phyloP scores from a whole-genome alignment of 129 eudicot species.

The Deinandra increscens region DNA sequence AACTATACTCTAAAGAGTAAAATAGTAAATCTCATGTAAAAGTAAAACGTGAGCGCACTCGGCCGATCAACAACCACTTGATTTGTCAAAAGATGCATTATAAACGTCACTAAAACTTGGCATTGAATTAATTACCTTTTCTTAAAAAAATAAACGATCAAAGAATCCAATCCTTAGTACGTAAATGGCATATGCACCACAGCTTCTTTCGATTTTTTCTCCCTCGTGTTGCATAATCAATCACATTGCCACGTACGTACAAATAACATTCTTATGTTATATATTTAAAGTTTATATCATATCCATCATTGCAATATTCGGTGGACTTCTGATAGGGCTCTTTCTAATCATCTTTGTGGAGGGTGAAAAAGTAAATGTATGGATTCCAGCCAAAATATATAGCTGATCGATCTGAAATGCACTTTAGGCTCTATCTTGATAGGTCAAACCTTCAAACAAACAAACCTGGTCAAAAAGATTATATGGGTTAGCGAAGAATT shows the following conservation, averaged over 20 bases:
- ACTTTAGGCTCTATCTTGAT: neutral
- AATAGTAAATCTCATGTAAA: too few species aligned
- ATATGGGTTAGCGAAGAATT: too few species aligned
- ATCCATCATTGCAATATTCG: neutral
- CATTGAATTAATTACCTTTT: slow-evolving; percentile 2
- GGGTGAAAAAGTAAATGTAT: neutral
- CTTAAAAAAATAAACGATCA: neutral
- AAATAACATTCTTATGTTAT: neutral
- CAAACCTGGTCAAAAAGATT: too few species aligned
- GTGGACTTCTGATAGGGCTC: too few species aligned
- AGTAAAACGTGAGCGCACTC: too few species aligned
- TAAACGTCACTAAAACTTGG: neutral
- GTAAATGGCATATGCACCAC: slow-evolving; percentile 4
- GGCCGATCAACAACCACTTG: too few species aligned
- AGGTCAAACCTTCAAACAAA: too few species aligned
- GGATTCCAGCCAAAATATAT: neutral
- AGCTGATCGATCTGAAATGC: neutral
- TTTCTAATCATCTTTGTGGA: too few species aligned
- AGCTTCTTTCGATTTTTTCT: neutral
- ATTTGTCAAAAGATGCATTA: too few species aligned
- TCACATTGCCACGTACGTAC: neutral
- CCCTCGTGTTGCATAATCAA: neutral
- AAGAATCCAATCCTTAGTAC: slow-evolving; percentile 9
- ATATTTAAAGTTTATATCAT: neutral
- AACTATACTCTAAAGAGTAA: too few species aligned